Percentiles rank a stretch among this genome's conserved stretches.
These are phyloP conservation scores for Medicago lupulina DNA, from an alignment of 306 rosid genomes.

Conservation along the genomic window DNA sequence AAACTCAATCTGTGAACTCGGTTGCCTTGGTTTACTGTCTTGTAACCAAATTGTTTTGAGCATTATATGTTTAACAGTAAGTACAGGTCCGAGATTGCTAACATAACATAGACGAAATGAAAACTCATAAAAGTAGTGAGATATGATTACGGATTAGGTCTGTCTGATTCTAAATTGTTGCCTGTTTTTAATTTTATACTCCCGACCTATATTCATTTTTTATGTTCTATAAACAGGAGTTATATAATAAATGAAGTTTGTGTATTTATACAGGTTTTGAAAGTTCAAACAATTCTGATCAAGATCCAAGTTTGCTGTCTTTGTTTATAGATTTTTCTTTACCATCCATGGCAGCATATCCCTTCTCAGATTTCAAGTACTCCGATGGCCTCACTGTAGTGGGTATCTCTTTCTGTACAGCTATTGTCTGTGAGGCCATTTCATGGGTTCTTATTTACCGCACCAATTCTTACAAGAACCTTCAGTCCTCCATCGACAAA, in stretches of 20 bases:
- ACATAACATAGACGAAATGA: background rate
- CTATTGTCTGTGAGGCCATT: conserved; percentile 90
- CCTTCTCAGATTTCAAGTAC: conserved; percentile 73
- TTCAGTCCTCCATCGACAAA: conserved; percentile 92
- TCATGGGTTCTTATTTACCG: conserved; percentile 97
- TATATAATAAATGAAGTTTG: background rate
- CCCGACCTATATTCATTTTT: background rate
- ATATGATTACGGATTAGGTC: background rate
- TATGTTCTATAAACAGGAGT: background rate
- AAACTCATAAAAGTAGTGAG: background rate
- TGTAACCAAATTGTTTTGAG: no score
- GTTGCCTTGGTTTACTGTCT: background rate
- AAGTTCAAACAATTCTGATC: conserved; percentile 34
- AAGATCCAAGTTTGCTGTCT: conserved; percentile 24
- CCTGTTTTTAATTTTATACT: no score
- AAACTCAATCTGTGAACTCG: background rate
- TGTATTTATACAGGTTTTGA: conserved; percentile 37
- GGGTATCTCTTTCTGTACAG: conserved; percentile 93
- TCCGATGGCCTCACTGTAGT: conserved; percentile 85
- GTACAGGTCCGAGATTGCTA: no score
- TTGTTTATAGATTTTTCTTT: conserved; percentile 9
- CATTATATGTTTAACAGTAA: no score
- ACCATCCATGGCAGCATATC: conserved; percentile 55
- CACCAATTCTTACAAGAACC: conserved; percentile 93
- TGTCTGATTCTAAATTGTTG: conserved; percentile 6